Evolutionary conservation across 1,284 basidiomycete genomes (phyloP).

Genomic region (Sutorius eximius): DNA sequence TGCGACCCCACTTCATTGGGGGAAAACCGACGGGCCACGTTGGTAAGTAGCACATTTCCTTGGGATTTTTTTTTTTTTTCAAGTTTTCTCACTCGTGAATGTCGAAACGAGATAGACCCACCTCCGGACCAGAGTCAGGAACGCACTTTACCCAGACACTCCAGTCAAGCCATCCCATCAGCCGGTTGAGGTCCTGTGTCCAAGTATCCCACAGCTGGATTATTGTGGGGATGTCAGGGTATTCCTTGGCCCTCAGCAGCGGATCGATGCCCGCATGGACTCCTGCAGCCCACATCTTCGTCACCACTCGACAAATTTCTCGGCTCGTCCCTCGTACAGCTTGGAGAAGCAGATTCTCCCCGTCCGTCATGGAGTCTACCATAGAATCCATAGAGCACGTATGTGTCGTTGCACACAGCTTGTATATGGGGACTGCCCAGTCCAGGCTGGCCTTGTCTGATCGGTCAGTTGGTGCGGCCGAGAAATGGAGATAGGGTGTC

Average conservation of each 20-base stretch:
- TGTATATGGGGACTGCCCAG: slow-evolving; percentile 34
- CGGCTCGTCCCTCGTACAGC: slow-evolving; percentile 37
- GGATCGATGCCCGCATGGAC: slow-evolving; percentile 36
- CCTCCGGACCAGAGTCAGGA: slow-evolving; percentile 37
- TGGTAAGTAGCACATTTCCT: slow-evolving; percentile 51
- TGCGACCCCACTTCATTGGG: not conserved
- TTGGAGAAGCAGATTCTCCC: slow-evolving; percentile 38
- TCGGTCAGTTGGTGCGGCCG: slow-evolving; percentile 1
- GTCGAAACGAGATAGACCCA: slow-evolving; percentile 12
- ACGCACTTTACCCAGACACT: slow-evolving; percentile 39
- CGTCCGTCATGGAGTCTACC: slow-evolving; percentile 30
- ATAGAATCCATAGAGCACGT: slow-evolving; percentile 29
- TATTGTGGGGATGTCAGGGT: not conserved
- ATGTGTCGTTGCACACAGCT: slow-evolving; percentile 37
- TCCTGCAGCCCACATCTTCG: slow-evolving; percentile 44
- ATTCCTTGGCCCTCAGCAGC: not conserved
- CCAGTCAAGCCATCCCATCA: slow-evolving; percentile 48
- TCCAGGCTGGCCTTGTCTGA: not conserved
- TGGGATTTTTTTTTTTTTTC: too few species aligned
- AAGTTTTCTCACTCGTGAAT: too few species aligned
- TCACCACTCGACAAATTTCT: slow-evolving; percentile 49
- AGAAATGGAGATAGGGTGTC: slow-evolving; percentile 24
- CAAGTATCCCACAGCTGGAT: slow-evolving; percentile 22
- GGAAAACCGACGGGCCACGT: slow-evolving; percentile 42
- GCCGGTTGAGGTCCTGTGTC: slow-evolving; percentile 23